These are phyloP conservation scores for Spongispora temasekensis DNA, from an alignment of 1,284 basidiomycete genomes.

Conservation along the genomic window DNA sequence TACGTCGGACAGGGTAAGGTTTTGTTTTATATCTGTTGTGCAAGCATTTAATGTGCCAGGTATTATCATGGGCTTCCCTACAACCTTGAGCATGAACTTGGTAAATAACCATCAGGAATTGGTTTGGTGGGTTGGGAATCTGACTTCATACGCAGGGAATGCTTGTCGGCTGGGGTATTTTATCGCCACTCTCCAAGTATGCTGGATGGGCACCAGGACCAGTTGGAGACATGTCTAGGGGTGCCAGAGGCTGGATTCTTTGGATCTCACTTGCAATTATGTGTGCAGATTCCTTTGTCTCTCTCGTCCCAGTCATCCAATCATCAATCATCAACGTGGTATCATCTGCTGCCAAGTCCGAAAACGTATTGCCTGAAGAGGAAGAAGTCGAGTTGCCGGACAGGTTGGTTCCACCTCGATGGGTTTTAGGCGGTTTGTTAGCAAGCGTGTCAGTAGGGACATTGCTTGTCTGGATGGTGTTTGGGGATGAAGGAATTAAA, in stretches of 20 bases:
- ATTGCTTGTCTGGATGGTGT: slow-evolving; percentile 82
- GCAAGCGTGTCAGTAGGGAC: slow-evolving; percentile 73
- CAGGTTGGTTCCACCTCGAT: slow-evolving; percentile 76
- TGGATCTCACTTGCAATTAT: slow-evolving; percentile 96
- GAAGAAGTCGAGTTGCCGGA: slow-evolving; percentile 81
- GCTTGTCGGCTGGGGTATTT: slow-evolving; percentile 92
- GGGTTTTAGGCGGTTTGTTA: slow-evolving; percentile 75
- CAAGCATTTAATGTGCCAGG: slow-evolving; percentile 45
- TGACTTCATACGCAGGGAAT: slow-evolving; percentile 64
- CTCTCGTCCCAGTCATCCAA: slow-evolving; percentile 71
- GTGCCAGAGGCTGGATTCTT: slow-evolving; percentile 90
- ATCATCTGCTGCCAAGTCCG: slow-evolving; percentile 21
- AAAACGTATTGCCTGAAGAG: slow-evolving; percentile 34
- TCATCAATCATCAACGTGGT: slow-evolving; percentile 52
- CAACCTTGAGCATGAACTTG: slow-evolving; percentile 90
- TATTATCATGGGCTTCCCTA: slow-evolving; percentile 98
- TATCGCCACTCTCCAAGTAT: slow-evolving; percentile 84
- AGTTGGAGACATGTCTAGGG: slow-evolving; percentile 80
- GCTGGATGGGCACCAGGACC: slow-evolving; percentile 90
- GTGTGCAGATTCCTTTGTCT: slow-evolving; percentile 88
- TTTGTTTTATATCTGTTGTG: background rate
- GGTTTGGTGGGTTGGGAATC: background rate
- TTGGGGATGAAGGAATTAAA: slow-evolving; percentile 87
- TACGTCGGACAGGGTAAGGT: slow-evolving; percentile 84
- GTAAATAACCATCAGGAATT: slow-evolving; percentile 39